Percentiles rank a stretch among this genome's conserved stretches.
Conservation (phyloP, 768 basidiomycete species). For the Rhizopogon salebrosus region DNA sequence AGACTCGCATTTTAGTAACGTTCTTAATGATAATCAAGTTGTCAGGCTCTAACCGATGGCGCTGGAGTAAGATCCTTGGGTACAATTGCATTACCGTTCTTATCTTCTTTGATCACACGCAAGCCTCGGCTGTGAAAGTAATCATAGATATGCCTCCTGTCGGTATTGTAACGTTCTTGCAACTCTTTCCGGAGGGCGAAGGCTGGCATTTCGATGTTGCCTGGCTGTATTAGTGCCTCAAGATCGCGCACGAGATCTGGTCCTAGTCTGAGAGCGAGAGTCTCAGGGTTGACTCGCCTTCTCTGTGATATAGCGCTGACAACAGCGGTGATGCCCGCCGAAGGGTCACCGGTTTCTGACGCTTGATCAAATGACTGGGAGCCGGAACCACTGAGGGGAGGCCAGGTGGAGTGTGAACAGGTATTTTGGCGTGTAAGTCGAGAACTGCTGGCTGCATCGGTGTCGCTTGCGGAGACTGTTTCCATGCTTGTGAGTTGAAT, state of each 20-base stretch:
- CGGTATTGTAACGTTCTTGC: constrained; percentile 64
- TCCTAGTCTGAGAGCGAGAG: constrained; percentile 60
- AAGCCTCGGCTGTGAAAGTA: constrained; percentile 66
- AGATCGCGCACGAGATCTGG: constrained; percentile 66
- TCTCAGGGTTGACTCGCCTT: constrained; percentile 60
- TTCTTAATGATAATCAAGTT: constrained; percentile 5
- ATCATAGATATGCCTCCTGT: constrained; percentile 73
- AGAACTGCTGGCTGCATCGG: background rate
- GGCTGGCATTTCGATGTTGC: constrained; percentile 69
- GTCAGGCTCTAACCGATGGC: constrained; percentile 12
- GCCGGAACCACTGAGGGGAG: background rate
- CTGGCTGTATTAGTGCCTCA: constrained; percentile 64
- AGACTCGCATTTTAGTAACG: constrained; percentile 5
- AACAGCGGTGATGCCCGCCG: background rate
- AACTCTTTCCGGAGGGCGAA: constrained; percentile 66
- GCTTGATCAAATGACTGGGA: background rate
- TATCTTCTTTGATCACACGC: constrained; percentile 62
- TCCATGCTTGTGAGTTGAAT: no score
- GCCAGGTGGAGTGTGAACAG: background rate
- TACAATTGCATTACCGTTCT: constrained; percentile 44
- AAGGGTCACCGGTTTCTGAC: background rate
- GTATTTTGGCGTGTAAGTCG: background rate
- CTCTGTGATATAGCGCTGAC: constrained; percentile 21
- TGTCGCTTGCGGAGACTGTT: background rate
- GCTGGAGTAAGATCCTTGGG: constrained; percentile 14